phyloP scores from a whole-genome alignment of 768 basidiomycete species.

The Hericium coralloides region DNA sequence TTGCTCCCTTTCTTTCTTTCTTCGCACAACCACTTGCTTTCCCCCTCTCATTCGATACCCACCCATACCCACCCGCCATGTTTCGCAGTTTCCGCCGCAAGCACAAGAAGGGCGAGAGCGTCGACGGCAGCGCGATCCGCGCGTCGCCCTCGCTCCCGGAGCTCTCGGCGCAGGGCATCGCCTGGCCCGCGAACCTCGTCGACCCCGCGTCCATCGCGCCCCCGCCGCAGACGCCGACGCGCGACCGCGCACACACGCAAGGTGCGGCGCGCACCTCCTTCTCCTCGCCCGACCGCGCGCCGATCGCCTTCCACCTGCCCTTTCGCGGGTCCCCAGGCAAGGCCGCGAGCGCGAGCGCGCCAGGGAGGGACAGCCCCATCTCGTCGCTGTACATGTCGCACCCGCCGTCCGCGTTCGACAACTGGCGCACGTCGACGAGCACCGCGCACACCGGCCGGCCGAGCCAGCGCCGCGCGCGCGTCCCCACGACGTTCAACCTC shows the following conservation, averaged over 20 bases:
- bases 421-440: conserved; percentile 29
- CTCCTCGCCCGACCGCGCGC: conserved; percentile 37
- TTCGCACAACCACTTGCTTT: conserved; percentile 3
- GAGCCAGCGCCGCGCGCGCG: conserved; percentile 54
- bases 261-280: conserved; percentile 69
- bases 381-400: conserved; percentile 63
- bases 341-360: conserved; percentile 20
- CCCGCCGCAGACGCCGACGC: conserved; percentile 23
- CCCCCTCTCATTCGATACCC: conserved; percentile 7
- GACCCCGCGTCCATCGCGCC: conserved; percentile 54
- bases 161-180: conserved; percentile 63
- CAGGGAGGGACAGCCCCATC: conserved; percentile 44
- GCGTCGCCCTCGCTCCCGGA: conserved; percentile 79
- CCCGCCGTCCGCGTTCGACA: conserved; percentile 57
- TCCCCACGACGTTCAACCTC: conserved; percentile 75
- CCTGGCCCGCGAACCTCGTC: conserved; percentile 80
- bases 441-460: conserved; percentile 34
- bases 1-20: background rate
- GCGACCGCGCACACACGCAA: conserved; percentile 28
- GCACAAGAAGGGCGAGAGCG: conserved; percentile 42
- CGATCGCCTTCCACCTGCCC: conserved; percentile 79
- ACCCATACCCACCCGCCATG: conserved; percentile 31
- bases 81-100: conserved; percentile 66
- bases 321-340: conserved; percentile 35
- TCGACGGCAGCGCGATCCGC: conserved; percentile 35